A percentile compares a stretch with the other conserved stretches of the same genome.
phyloP scores from a whole-genome alignment of 2,329 filamentous ascomycete genomes.

The Trichoderma arundinaceum region DNA sequence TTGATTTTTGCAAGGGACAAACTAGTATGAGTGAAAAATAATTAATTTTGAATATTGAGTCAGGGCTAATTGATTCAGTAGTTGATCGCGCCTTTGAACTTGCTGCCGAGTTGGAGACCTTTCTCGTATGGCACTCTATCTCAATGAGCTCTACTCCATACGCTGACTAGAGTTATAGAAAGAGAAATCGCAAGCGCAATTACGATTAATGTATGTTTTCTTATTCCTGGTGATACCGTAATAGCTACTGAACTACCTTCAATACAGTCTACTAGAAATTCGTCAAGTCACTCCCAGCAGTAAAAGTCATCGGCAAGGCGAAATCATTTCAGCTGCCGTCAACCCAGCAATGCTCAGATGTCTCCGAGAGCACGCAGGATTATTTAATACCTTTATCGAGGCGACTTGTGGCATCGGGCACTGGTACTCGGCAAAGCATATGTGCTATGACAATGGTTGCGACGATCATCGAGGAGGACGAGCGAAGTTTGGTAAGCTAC shows the following conservation, averaged over 20 bases:
- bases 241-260: neutral
- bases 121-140: neutral
- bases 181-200: neutral
- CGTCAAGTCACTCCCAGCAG: constrained; percentile 5
- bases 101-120: neutral
- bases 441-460: neutral
- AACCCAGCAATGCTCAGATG: constrained; percentile 1
- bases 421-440: constrained; percentile 13
- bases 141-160: neutral
- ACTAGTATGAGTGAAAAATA: neutral
- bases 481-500: neutral
- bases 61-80: neutral
- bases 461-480: neutral
- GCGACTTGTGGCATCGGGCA: constrained; percentile 11
- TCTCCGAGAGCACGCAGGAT: neutral
- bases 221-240: neutral
- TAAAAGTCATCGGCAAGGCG: constrained; percentile 2
- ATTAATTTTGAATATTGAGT: neutral
- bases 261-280: neutral
- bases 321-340: constrained; percentile 4
- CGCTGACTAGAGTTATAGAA: neutral
- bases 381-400: constrained; percentile 8
- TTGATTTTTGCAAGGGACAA: neutral
- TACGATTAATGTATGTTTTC: constrained; percentile 3
- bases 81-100: neutral